These are phyloP conservation scores for Aspergillus hiratsukae DNA, from an alignment of 2,329 filamentous ascomycete species.

Conservation along the genomic window DNA sequence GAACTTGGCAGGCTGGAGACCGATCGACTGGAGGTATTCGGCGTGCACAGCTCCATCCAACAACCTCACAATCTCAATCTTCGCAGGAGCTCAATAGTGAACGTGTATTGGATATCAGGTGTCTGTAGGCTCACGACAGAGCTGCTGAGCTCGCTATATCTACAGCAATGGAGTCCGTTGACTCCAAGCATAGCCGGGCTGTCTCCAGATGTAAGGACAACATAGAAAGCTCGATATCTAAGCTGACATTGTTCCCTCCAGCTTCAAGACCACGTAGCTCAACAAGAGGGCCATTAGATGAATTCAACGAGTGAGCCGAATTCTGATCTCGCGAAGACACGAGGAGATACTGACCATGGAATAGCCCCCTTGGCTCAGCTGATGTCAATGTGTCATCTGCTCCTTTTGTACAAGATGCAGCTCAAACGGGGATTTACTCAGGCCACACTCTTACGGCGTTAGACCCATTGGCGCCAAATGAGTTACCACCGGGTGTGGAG, in stretches of 20 bases:
- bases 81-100: neutral
- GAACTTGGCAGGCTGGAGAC: slow-evolving; percentile 6
- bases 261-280: slow-evolving; percentile 44
- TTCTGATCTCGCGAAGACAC: neutral
- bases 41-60: neutral
- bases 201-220: slow-evolving; percentile 33
- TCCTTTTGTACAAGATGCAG: slow-evolving; percentile 10
- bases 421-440: slow-evolving; percentile 16
- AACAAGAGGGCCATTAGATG: slow-evolving; percentile 74
- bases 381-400: slow-evolving; percentile 15
- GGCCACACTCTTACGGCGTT: slow-evolving; percentile 30
- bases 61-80: neutral
- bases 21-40: neutral
- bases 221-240: neutral
- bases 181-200: slow-evolving; percentile 30
- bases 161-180: slow-evolving; percentile 8
- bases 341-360: slow-evolving; percentile 12
- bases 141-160: neutral
- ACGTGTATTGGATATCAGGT: neutral
- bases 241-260: slow-evolving; percentile 16
- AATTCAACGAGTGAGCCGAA: slow-evolving; percentile 61
- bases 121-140: neutral
- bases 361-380: slow-evolving; percentile 25
- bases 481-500: slow-evolving; percentile 38
- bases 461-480: slow-evolving; percentile 31